A percentile compares a stretch with the other conserved stretches of the same genome.
Evolutionary conservation across 2,329 filamentous ascomycete species (phyloP).

Genomic region (Camillea tinctor): DNA sequence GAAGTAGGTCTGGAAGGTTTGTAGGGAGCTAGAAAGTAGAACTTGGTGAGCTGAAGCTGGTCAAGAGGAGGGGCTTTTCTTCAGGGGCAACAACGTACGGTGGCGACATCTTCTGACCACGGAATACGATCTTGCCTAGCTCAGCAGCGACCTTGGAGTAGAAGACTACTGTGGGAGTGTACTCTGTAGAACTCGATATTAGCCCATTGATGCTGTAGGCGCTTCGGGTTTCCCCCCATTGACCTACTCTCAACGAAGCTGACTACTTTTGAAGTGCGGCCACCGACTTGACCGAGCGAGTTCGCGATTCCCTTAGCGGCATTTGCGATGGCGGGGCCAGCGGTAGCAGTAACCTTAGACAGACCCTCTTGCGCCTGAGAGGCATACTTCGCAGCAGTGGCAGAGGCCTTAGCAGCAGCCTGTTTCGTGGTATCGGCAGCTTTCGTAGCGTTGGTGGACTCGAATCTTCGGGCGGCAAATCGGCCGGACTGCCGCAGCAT

Average conservation of each 20-base stretch:
- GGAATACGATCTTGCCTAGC: conserved; percentile 83
- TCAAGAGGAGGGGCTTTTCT: not conserved
- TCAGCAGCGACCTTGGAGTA: conserved; percentile 89
- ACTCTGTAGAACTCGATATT: conserved; percentile 52
- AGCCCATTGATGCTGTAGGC: conserved; percentile 10
- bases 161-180: conserved; percentile 85
- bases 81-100: conserved; percentile 67
- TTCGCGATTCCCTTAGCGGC: conserved; percentile 66
- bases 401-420: conserved; percentile 38
- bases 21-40: conserved; percentile 57
- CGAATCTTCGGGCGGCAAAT: conserved; percentile 55
- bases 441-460: conserved; percentile 55
- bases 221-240: too few relatives aligned
- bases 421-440: conserved; percentile 36
- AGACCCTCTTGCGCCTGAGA: conserved; percentile 79
- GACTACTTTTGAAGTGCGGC: conserved; percentile 76
- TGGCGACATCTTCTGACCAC: conserved; percentile 85
- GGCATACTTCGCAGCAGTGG: conserved; percentile 45
- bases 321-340: conserved; percentile 72
- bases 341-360: conserved; percentile 75
- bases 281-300: conserved; percentile 75
- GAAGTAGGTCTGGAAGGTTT: conserved; percentile 85
- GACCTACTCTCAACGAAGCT: conserved; percentile 82
- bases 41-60: conserved; percentile 9
- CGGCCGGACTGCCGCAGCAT: conserved; percentile 36